Evolutionary conservation across 75 land plant species (phyloP), one percentile per base, ranked within the genome.

Genomic region (Selaginella tamariscina): DNA sequence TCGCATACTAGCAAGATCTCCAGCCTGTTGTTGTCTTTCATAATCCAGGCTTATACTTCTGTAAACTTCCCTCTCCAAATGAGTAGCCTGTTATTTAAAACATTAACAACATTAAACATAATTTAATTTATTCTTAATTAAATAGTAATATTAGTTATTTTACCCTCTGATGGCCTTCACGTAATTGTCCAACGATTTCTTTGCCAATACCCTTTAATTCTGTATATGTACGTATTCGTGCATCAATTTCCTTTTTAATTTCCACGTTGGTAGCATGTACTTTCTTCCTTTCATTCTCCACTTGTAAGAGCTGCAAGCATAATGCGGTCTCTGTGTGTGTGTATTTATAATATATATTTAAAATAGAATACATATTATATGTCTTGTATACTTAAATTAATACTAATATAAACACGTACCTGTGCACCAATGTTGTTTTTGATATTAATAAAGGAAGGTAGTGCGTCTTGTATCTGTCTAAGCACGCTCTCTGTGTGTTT

Each of bases 161-260:
- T 22, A 76, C 78, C 74, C 66, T 56, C 22, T 66, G 31, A 30
- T 66, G 56, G 18, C 33, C 56, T 32, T 56, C 67, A 29, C 56
- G 75, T 1, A 71, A 55, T n/a, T 29, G 64, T 0, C 2, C 8
- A 33, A 66, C 69, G 27, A 77, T 68, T 29, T 77, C 79, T 27
- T 77, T 77, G 65, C 65, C 69, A n/a, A 72, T 27, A 0, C 56
- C 24, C 54, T 77, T 73, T 30, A 67, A 54, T 0, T 27, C 74
- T 0, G 32, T 33, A 29, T 72, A 77, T 27, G 23, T 60, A 23
- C 68, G 68, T 59, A 62, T 77, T 33, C 26, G 32, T 1, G 54
- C 30, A 30, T 77, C 70, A 32, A 72, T 66, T 24, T 77, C 79
- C 31, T 72, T 77, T 33, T 54, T 66, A 23, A 77, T 21, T n/a